These are phyloP conservation scores for Hyaloperonospora brassicae DNA, from an alignment of 352 stramenopile genomes.

Conservation along the genomic window DNA sequence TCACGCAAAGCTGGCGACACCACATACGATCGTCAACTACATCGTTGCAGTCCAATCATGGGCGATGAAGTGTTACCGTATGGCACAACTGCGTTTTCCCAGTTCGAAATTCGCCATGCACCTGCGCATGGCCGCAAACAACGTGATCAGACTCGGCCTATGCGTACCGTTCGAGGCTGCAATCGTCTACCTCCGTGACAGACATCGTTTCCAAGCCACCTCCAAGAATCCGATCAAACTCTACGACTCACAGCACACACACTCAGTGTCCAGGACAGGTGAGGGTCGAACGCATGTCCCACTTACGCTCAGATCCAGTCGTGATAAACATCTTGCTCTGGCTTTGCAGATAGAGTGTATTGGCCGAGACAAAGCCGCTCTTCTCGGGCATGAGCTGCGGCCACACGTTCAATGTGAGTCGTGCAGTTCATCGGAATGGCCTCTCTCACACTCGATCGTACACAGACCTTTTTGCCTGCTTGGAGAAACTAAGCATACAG, in stretches of 20 bases:
- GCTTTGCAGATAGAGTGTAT: slow-evolving; percentile 53
- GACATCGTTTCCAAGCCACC: slow-evolving; percentile 86
- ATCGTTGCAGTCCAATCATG: not conserved
- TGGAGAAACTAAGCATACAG: slow-evolving; percentile 41
- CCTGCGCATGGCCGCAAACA: slow-evolving; percentile 22
- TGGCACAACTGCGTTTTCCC: slow-evolving; percentile 93
- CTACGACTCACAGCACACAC: slow-evolving; percentile 21
- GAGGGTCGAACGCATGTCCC: not conserved
- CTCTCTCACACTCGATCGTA: too few species aligned
- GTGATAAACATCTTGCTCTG: slow-evolving; percentile 75
- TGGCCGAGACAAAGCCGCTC: slow-evolving; percentile 66
- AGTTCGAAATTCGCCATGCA: slow-evolving; percentile 90
- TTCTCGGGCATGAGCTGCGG: slow-evolving; percentile 61
- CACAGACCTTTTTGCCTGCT: slow-evolving; percentile 58
- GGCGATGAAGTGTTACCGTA: slow-evolving; percentile 42
- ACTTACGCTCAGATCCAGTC: slow-evolving; percentile 59
- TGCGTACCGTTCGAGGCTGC: too few species aligned
- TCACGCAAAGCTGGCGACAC: slow-evolving; percentile 51
- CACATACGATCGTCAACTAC: slow-evolving; percentile 1
- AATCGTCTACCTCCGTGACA: slow-evolving; percentile 73
- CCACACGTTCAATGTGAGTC: not conserved
- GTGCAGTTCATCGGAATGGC: too few species aligned
- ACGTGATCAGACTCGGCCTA: too few species aligned
- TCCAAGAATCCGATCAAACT: slow-evolving; percentile 80
- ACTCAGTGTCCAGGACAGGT: not conserved